A percentile compares a stretch with the other conserved stretches of the same genome.
Conservation (phyloP, 2,329 filamentous ascomycete species). For the Sclerotinia glacialis region DNA sequence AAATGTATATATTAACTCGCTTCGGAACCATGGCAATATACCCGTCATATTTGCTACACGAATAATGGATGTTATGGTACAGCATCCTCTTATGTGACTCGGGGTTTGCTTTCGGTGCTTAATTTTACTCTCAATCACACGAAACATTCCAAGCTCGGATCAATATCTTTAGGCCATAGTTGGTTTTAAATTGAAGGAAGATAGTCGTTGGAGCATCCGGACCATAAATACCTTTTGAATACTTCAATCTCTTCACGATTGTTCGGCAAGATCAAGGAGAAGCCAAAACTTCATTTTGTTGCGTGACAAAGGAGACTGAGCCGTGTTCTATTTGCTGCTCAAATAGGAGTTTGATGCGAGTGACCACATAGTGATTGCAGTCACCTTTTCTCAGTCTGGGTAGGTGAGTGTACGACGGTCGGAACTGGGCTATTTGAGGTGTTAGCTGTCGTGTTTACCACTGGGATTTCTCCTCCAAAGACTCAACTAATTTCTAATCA, state of each 20-base stretch:
- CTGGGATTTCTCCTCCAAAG: neutral
- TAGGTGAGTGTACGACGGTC: neutral
- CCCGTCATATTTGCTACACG: too few species aligned
- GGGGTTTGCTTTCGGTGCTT: too few species aligned
- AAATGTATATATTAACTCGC: too few species aligned
- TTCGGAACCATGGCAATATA: too few species aligned
- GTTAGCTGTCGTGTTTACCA: neutral
- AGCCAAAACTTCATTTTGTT: neutral
- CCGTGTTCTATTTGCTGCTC: neutral
- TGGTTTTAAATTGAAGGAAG: neutral
- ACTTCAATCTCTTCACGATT: neutral
- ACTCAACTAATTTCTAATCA: neutral
- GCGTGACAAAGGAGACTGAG: neutral
- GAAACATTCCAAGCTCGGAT: neutral
- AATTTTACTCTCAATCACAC: neutral
- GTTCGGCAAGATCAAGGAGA: neutral
- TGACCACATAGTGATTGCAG: neutral
- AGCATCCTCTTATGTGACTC: too few species aligned
- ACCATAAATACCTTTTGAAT: neutral
- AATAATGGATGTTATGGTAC: too few species aligned
- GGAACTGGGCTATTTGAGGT: too few species aligned
- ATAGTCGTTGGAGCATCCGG: neutral
- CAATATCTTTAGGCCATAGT: neutral
- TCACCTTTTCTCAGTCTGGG: too few species aligned
- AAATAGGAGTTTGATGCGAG: neutral